Base-by-base conservation (phyloP, 169 alveolate genomes). In the Besnoitia besnoiti region DNA sequence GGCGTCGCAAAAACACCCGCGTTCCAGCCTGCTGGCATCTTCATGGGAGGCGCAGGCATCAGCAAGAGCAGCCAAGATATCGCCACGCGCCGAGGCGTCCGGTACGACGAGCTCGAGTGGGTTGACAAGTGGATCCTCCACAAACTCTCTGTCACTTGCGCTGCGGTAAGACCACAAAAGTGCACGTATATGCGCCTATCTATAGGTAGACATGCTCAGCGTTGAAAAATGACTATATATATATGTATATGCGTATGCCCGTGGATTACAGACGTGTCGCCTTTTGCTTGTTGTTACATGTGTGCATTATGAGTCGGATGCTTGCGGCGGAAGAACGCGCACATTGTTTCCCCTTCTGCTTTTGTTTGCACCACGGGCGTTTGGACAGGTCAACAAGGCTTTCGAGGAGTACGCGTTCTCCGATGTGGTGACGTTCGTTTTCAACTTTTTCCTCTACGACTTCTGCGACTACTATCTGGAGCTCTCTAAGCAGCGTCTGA, bases 381-480 rank as follows among this genome's bases (percentile, higher is more conserved):
- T 59, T 3, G 10, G n/a, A 0, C 89, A 87, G 77, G 95, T 95
- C 8, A 97, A 98, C 94, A 94, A 94, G 84, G 95, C 96, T 51
- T 96, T 99, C 93, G 99, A 97, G 55, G 92, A 94, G 50, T 99
- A 97, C 95, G 97, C 98, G 84, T 99, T 99, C 91, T 98, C 99
- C 44, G 99, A 98, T 37, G 99, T 97, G 33, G 99, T 98, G n/a
- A 96, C 96, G 88, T 97, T 98, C 37, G 95, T 99, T 0, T 98
- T 98, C 94, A 96, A 97, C 90, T 99, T 99, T 95, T 99, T 99
- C 99, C 98, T 98, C 51, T 98, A 99, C 93, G 99, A 98, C 42
- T 95, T 99, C 39, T 99, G 99, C 91, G 99, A 99, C 96, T 97
- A 98, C 73, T 99, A 99, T 95, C 96, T 99, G 75, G 99, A 99